Conservation (phyloP, 768 basidiomycete genomes). For the Mycena latifolia region DNA sequence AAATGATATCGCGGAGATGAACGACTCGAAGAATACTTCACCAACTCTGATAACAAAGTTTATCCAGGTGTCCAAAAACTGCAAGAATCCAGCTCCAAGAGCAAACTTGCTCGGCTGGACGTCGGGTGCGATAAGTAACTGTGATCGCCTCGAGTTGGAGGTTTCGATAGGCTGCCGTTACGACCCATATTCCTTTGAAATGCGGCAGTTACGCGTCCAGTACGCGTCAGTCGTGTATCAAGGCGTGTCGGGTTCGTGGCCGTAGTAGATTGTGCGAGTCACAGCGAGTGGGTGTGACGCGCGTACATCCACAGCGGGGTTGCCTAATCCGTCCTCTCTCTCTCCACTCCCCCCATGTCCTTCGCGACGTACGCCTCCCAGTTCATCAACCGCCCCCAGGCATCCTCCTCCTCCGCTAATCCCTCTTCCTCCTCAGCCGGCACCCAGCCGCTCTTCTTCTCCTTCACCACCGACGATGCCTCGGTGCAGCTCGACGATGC, state of each 20-base stretch:
- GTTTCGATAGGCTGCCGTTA: neutral
- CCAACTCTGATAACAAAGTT: too few relatives aligned
- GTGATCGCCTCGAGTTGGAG: too few relatives aligned
- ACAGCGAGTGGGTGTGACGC: too few relatives aligned
- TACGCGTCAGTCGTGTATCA: neutral
- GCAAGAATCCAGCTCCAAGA: too few relatives aligned
- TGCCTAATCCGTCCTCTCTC: conserved; percentile 7
- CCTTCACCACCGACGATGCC: conserved; percentile 83
- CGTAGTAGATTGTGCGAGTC: too few relatives aligned
- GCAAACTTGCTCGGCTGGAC: too few relatives aligned
- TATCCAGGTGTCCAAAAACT: too few relatives aligned
- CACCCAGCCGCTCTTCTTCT: conserved; percentile 86
- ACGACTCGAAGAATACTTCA: too few relatives aligned
- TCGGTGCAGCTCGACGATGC: conserved; percentile 76
- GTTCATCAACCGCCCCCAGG: conserved; percentile 13
- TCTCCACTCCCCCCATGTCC: conserved; percentile 22
- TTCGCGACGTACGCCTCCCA: conserved; percentile 27
- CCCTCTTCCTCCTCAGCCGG: conserved; percentile 19
- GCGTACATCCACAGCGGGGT: neutral
- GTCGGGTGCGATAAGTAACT: too few relatives aligned
- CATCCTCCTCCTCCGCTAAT: conserved; percentile 9
- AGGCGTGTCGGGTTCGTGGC: neutral
- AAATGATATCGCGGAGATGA: too few relatives aligned
- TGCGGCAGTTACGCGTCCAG: neutral
- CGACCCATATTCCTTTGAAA: neutral